Evolutionary conservation across 2,329 filamentous ascomycete genomes (phyloP).

Genomic region (Ceratocystis cacaofunesta): DNA sequence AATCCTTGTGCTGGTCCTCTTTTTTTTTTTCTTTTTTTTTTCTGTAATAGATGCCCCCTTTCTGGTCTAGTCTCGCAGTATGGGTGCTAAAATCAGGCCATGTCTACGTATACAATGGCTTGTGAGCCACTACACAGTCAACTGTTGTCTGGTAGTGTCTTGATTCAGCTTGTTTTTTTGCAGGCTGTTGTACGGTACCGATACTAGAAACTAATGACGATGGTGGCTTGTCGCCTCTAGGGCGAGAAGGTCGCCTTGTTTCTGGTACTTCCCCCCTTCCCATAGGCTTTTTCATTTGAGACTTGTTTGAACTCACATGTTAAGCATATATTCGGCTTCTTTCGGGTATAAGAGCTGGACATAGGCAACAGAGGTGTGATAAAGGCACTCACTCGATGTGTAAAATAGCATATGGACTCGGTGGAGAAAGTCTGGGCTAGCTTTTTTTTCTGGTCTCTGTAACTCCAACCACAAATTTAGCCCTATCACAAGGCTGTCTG

Average conservation of each 20-base stretch:
- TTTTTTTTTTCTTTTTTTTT: not conserved
- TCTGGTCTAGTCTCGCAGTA: not conserved
- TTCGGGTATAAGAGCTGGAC: not conserved
- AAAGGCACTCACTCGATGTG: not conserved
- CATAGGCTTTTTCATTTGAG: not conserved
- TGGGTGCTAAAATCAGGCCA: not conserved
- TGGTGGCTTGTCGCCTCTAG: not conserved
- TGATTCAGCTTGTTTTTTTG: not conserved
- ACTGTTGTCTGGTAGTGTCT: not conserved
- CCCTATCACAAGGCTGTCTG: constrained; percentile 1
- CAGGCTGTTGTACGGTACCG: not conserved
- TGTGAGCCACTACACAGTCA: not conserved
- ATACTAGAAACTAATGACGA: not conserved
- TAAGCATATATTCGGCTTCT: not conserved
- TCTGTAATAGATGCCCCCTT: not conserved
- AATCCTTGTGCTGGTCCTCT: not conserved
- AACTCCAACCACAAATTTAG: not conserved
- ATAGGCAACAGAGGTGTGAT: not conserved
- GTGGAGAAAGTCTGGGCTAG: not conserved
- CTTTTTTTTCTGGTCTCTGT: not conserved
- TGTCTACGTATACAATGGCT: not conserved
- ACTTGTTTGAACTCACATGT: not conserved
- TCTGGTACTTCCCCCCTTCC: not conserved
- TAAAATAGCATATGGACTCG: not conserved
- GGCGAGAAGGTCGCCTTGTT: not conserved